phyloP scores from a whole-genome alignment of 371 early-diverging fungal species.

The Saksenaea vasiformis region DNA sequence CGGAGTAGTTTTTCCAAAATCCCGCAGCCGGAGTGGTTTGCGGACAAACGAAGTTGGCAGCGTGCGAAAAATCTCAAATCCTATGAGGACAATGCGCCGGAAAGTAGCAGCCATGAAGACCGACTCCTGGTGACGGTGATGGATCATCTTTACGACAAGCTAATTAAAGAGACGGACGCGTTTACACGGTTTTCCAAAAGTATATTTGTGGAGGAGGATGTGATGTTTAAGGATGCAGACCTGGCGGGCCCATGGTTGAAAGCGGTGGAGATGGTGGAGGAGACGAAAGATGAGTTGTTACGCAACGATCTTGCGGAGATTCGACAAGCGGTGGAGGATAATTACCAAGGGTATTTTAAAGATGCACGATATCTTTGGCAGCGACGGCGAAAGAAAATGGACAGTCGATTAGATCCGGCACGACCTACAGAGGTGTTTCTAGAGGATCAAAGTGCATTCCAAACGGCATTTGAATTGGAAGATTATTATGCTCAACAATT shows the following conservation, averaged over 20 bases:
- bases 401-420: background rate
- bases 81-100: background rate
- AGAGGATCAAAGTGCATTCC: background rate
- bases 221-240: constrained; percentile 2
- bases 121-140: constrained; percentile 5
- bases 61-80: background rate
- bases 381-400: background rate
- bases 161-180: constrained; percentile 4
- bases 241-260: constrained; percentile 9
- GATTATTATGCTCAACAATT: constrained; percentile 6
- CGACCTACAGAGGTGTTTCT: background rate
- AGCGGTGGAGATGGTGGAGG: background rate
- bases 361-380: background rate
- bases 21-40: constrained; percentile 18
- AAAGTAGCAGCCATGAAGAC: background rate
- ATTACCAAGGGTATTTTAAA: background rate
- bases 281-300: background rate
- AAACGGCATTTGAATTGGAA: constrained; percentile 8
- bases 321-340: background rate
- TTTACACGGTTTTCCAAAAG: background rate
- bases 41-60: constrained; percentile 10
- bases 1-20: background rate
- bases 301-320: constrained; percentile 4
- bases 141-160: constrained; percentile 11
- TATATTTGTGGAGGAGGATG: constrained; percentile 2